Conservation (phyloP, 495 filamentous ascomycete genomes). For the Penicillium subrubescens region DNA sequence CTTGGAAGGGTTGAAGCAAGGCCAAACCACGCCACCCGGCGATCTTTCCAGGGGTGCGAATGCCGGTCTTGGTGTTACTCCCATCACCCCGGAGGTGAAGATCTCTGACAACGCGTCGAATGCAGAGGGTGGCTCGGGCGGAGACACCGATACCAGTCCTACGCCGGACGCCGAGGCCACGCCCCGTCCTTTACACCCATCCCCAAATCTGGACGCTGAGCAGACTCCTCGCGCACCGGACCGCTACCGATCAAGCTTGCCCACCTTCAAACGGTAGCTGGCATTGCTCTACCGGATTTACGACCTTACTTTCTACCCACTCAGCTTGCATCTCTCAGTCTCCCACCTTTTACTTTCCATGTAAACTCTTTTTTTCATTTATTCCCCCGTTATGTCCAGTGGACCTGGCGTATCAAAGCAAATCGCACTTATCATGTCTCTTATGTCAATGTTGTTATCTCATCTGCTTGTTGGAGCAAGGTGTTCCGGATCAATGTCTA, state of each 20-base stretch:
- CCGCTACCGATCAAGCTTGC: slow-evolving; percentile 62
- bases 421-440: slow-evolving; percentile 30
- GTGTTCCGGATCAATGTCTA: slow-evolving; percentile 25
- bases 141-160: slow-evolving; percentile 27
- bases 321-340: slow-evolving; percentile 17
- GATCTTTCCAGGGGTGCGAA: slow-evolving; percentile 14
- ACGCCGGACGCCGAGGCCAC: slow-evolving; percentile 43
- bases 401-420: slow-evolving; percentile 21
- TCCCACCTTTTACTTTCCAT: slow-evolving; percentile 21
- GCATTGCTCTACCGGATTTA: slow-evolving; percentile 4
- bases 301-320: slow-evolving; percentile 9
- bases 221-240: slow-evolving; percentile 71
- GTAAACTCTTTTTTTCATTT: slow-evolving; percentile 21
- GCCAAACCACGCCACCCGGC: slow-evolving; percentile 42
- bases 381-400: slow-evolving; percentile 15
- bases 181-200: slow-evolving; percentile 42
- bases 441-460: slow-evolving; percentile 26
- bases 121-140: slow-evolving; percentile 22
- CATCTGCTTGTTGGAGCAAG: slow-evolving; percentile 25
- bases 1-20: slow-evolving; percentile 13
- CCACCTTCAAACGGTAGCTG: slow-evolving; percentile 13
- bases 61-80: slow-evolving; percentile 8
- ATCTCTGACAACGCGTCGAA: slow-evolving; percentile 5
- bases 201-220: slow-evolving; percentile 52
- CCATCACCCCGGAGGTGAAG: slow-evolving; percentile 37